Evolutionary conservation across 225 moss, liverwort and hornwort species (phyloP).

Genomic region (Pseudisothecium myosuroides): DNA sequence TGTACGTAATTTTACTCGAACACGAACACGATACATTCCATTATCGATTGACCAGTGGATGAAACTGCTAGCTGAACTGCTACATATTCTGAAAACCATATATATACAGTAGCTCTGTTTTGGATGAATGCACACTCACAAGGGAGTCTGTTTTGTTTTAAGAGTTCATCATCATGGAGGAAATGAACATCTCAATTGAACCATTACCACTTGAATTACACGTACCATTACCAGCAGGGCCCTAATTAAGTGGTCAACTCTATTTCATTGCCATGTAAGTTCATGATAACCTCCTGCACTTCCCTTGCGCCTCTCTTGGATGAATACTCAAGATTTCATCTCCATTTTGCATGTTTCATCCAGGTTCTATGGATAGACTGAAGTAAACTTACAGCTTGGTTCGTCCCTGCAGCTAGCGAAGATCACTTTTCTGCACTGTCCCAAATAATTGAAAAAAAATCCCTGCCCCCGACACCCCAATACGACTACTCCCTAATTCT

Average conservation of each 20-base stretch:
- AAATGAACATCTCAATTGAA: background rate
- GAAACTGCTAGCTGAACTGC: background rate
- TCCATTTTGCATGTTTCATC: background rate
- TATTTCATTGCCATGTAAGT: background rate
- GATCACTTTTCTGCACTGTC: background rate
- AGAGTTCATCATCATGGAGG: background rate
- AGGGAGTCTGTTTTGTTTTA: background rate
- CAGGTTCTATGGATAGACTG: background rate
- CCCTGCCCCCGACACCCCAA: background rate
- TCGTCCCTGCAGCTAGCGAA: background rate
- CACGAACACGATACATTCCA: background rate
- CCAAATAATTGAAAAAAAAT: background rate
- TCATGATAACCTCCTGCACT: background rate
- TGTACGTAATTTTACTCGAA: too few species aligned
- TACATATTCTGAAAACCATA: background rate
- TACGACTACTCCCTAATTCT: background rate
- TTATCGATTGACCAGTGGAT: background rate
- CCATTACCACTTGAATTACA: background rate
- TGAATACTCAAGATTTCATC: background rate
- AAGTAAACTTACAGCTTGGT: background rate
- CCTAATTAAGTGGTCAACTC: background rate
- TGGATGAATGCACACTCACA: background rate
- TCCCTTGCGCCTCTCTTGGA: background rate
- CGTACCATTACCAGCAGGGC: background rate
- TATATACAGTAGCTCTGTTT: background rate